A percentile compares a stretch with the other conserved stretches of the same genome.
phyloP scores from a whole-genome alignment of 2,329 filamentous ascomycete species.

The Claviceps spartinae region DNA sequence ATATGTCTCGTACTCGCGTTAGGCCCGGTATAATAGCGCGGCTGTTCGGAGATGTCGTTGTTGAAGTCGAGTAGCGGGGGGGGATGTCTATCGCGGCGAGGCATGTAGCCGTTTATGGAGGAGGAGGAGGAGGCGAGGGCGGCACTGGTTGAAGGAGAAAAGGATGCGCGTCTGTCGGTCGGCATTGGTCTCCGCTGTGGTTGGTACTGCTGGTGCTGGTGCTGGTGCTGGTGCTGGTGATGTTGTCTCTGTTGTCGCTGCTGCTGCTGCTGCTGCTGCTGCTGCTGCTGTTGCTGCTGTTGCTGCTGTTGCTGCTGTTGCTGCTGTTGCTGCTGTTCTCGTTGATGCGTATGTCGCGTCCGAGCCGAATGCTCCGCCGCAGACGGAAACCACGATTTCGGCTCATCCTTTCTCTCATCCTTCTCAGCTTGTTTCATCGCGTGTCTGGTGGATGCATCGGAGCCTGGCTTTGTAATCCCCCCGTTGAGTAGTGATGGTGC shows the following conservation, averaged over 20 bases:
- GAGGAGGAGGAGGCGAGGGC: background rate
- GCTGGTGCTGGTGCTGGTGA: too few relatives aligned
- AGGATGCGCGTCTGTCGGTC: constrained; percentile 10
- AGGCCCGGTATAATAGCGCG: constrained; percentile 38
- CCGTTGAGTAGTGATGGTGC: constrained; percentile 44
- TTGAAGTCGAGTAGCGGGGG: constrained; percentile 54
- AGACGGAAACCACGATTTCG: constrained; percentile 23
- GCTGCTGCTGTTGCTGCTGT: background rate
- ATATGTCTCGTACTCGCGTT: constrained; percentile 30
- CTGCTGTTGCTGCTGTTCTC: background rate
- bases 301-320: background rate
- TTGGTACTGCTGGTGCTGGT: background rate
- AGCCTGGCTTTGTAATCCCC: constrained; percentile 9
- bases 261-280: background rate
- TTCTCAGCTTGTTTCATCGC: constrained; percentile 11
- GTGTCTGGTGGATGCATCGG: constrained; percentile 8
- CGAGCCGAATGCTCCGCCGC: constrained; percentile 24
- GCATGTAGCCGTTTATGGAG: background rate
- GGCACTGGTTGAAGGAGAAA: background rate
- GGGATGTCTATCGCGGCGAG: constrained; percentile 23
- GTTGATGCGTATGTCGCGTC: constrained; percentile 12
- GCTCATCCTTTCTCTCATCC: constrained; percentile 9
- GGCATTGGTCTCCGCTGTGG: constrained; percentile 12
- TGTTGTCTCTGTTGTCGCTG: too few relatives aligned
- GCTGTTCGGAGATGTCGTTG: constrained; percentile 47